Conservation (phyloP, 176 grass and related monocot genomes). For the Cenchrus americanus region DNA sequence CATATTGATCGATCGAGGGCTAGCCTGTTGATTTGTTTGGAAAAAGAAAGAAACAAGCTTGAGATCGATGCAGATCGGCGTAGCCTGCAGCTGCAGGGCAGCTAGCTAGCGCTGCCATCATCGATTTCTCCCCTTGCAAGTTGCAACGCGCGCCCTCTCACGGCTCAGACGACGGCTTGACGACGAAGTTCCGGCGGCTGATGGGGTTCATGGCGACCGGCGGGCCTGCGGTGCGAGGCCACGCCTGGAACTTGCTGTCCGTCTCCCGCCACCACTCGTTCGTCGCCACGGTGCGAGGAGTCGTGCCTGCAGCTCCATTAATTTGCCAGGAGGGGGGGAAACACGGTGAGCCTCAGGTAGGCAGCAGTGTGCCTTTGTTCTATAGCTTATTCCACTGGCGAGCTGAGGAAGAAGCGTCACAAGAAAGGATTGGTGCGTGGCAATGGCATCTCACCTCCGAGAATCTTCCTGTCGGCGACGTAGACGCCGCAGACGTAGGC, state of each 20-base stretch:
- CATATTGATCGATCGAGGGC: neutral
- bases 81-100: neutral
- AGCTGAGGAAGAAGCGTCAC: neutral
- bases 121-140: neutral
- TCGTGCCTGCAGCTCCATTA: conserved; percentile 5
- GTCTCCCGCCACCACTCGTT: conserved; percentile 62
- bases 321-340: too few species aligned
- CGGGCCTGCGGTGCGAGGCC: conserved; percentile 68
- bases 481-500: conserved; percentile 28
- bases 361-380: too few species aligned
- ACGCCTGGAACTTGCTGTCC: conserved; percentile 64
- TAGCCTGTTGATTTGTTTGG: neutral
- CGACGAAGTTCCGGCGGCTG: conserved; percentile 62
- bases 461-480: conserved; percentile 15
- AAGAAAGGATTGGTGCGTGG: neutral
- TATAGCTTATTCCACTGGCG: neutral
- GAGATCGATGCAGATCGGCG: neutral
- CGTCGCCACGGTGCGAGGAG: conserved; percentile 37
- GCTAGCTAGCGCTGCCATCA: neutral
- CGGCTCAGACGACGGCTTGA: conserved; percentile 28
- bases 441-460: conserved; percentile 19
- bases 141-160: neutral
- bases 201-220: conserved; percentile 71
- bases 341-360: too few species aligned
- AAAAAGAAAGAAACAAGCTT: too few species aligned